Evolutionary conservation across 2,329 filamentous ascomycete species (phyloP), one percentile per base, ranked within the genome.

Genomic region (Fusarium metavorans): DNA sequence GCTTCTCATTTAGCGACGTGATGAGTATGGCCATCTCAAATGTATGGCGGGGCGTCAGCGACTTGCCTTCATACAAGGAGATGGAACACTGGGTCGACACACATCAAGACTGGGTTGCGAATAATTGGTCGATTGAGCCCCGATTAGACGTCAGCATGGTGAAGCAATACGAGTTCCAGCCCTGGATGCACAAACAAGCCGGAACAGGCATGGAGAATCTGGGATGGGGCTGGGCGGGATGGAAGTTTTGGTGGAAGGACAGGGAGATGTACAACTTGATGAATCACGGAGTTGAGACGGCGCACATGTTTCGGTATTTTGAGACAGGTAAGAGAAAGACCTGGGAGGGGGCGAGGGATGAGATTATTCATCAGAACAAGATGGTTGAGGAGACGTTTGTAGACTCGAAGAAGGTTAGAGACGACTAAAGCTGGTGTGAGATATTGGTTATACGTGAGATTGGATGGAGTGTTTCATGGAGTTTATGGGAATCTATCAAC

Each of bases 191-290:
- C 56, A 69, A 81, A 8, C 76, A 84, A 8, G 84, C 83, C 0
- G 85, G 85, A 2, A 86, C 83, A 0, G 82, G 85, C 0, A 81
- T 85, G 70, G 82, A 86, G 68, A 82, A 83, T 13, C 64, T 87
- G 2, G 82, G 83, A 0, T 85, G 83, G 79, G 84, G 84, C 2
- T 80, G 72, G 78, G 78, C 79, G 18, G 84, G 83, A 0, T 87
- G 85, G 85, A 77, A 78, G 50, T 84, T 85, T 43, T 86, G 84
- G 83, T 76, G 81, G 54, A 71, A 71, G 48, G 82, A 86, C 45
- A 79, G 78, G 32, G 77, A 77, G 66, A 80, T 86, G 70, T 84
- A 78, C 18, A 80, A 81, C 13, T 41, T 85, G 39, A 79, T 85
- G 75, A 82, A 83, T 64, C 76, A 80, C 3, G 84, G 83, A 0